Percentiles rank a stretch among this genome's conserved stretches.
phyloP scores from a whole-genome alignment of 768 basidiomycete species.

The Phaeotremella skinneri region DNA sequence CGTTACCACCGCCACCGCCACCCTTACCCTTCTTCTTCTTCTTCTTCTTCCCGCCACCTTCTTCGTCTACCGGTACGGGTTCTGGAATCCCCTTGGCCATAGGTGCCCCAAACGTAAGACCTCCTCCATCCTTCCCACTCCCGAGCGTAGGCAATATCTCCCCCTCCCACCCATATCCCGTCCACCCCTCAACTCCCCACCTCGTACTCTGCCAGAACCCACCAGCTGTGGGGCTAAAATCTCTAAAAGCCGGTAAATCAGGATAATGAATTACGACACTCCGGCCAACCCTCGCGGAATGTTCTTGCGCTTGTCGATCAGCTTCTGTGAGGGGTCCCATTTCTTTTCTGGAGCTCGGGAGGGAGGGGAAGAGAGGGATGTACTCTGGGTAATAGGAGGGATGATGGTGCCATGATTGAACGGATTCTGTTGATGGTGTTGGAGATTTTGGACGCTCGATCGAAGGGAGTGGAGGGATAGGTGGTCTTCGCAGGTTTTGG shows the following conservation, averaged over 20 bases:
- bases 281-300: conserved; percentile 23
- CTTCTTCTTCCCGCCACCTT: conserved; percentile 17
- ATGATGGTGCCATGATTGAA: conserved; percentile 39
- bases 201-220: conserved; percentile 18
- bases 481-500: not conserved
- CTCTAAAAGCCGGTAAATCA: conserved; percentile 30
- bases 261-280: conserved; percentile 37
- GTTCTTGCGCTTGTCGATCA: conserved; percentile 24
- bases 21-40: conserved; percentile 26
- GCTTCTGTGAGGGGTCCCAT: conserved; percentile 14
- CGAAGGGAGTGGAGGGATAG: not conserved
- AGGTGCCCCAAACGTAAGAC: conserved; percentile 32
- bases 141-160: conserved; percentile 30
- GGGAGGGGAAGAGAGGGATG: conserved; percentile 18
- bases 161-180: conserved; percentile 39
- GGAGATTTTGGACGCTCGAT: conserved; percentile 1
- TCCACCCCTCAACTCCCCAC: conserved; percentile 34
- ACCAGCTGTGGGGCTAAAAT: conserved; percentile 18
- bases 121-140: conserved; percentile 20
- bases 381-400: conserved; percentile 40
- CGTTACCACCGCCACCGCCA: conserved; percentile 15
- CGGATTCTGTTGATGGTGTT: conserved; percentile 8
- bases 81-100: conserved; percentile 22
- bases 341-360: not conserved
- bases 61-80: not conserved